Percentiles rank a stretch among this genome's conserved stretches.
phyloP scores from a whole-genome alignment of 2,329 filamentous ascomycete species.

The Aureobasidium mangrovei region DNA sequence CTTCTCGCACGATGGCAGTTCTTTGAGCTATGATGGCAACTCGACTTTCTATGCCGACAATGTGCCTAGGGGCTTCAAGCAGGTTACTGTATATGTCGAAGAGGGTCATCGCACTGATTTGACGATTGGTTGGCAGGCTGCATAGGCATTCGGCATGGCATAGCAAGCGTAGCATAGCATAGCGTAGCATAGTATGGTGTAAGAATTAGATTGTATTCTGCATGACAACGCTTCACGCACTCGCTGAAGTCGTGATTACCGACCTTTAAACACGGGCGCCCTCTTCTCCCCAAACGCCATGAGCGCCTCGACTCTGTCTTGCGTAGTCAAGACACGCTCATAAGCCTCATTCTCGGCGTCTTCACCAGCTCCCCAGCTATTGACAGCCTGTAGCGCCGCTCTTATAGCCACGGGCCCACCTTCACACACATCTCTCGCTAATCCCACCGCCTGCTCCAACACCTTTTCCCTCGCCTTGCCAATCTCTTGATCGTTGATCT shows the following conservation, averaged over 20 bases:
- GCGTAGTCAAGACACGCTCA: slow-evolving; percentile 68
- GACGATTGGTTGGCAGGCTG: slow-evolving; percentile 31
- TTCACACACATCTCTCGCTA: slow-evolving; percentile 81
- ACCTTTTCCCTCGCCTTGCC: slow-evolving; percentile 51
- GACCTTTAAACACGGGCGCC: slow-evolving; percentile 57
- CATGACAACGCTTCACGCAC: not conserved
- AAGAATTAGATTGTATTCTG: no score
- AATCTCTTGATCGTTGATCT: slow-evolving; percentile 56
- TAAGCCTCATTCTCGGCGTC: slow-evolving; percentile 83
- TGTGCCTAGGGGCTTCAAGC: slow-evolving; percentile 34
- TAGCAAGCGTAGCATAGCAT: no score
- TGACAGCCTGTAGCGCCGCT: slow-evolving; percentile 70
- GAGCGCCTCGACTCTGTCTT: slow-evolving; percentile 82
- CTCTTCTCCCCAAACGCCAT: slow-evolving; percentile 74
- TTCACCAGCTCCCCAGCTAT: slow-evolving; percentile 55
- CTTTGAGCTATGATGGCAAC: slow-evolving; percentile 32
- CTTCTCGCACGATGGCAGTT: slow-evolving; percentile 31
- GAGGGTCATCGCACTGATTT: slow-evolving; percentile 25
- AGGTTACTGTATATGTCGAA: slow-evolving; percentile 36
- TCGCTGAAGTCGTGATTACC: slow-evolving; percentile 23
- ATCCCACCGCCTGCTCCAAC: slow-evolving; percentile 63
- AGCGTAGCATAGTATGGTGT: no score
- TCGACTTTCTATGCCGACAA: slow-evolving; percentile 36
- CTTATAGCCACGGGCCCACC: slow-evolving; percentile 77
- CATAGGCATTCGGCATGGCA: not conserved